A percentile compares a stretch with the other conserved stretches of the same genome.
Conservation (phyloP, 148 eudicot genomes). For the Polygonum maritimum region DNA sequence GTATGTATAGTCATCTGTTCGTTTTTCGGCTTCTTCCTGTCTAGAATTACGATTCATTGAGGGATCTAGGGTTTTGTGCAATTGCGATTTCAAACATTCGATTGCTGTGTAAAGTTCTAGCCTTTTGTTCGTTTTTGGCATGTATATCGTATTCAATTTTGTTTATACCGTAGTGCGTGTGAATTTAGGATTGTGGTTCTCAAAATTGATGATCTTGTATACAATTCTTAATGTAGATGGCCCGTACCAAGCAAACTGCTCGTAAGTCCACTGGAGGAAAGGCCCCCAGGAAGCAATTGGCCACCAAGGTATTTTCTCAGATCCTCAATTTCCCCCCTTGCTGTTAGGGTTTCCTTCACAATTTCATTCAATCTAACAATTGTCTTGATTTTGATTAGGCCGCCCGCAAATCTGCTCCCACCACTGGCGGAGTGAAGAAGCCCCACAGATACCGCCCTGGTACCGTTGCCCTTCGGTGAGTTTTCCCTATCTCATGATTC, state of each 20-base stretch:
- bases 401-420: slow-evolving; percentile 88
- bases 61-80: neutral
- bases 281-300: slow-evolving; percentile 92
- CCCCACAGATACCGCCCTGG: slow-evolving; percentile 93
- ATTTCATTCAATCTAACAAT: neutral
- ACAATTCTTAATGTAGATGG: slow-evolving; percentile 33
- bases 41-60: too few relatives aligned
- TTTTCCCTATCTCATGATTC: too few relatives aligned
- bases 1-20: too few relatives aligned
- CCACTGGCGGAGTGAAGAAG: slow-evolving; percentile 91
- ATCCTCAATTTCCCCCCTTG: neutral
- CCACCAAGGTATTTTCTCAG: slow-evolving; percentile 45
- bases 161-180: neutral
- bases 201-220: neutral
- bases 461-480: slow-evolving; percentile 79
- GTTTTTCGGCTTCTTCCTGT: too few relatives aligned
- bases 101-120: neutral
- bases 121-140: neutral
- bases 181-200: neutral
- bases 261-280: slow-evolving; percentile 92
- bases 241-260: slow-evolving; percentile 93
- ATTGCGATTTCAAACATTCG: neutral
- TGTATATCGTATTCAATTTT: neutral
- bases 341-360: neutral
- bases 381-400: slow-evolving; percentile 25